phyloP scores from a whole-genome alignment of 805 yeast species.

The Saccharomyces jurei region DNA sequence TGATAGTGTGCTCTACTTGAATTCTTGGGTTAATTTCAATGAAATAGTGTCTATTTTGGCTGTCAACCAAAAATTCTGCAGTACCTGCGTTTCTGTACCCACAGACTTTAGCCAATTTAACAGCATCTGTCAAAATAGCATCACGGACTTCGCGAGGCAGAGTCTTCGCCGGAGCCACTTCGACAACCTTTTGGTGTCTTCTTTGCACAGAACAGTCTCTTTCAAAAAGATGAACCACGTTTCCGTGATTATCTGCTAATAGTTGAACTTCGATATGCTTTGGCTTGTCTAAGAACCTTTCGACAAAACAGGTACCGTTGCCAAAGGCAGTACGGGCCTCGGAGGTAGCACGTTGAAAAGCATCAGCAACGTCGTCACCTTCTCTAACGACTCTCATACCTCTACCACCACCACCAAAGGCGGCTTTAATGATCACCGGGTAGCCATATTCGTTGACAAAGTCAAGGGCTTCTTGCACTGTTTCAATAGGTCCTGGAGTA shows the following conservation, averaged over 20 bases:
- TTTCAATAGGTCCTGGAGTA: constrained; percentile 91
- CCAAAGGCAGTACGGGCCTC: constrained; percentile 97
- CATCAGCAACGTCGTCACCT: constrained; percentile 88
- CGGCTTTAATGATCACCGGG: constrained; percentile 97
- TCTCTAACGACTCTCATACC: constrained; percentile 99
- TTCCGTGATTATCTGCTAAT: constrained; percentile 88
- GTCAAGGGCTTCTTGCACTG: constrained; percentile 64
- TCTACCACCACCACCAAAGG: constrained; percentile 99
- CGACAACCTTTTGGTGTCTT: constrained; percentile 98
- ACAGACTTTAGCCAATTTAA: constrained; percentile 78
- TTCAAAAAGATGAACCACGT: constrained; percentile 90
- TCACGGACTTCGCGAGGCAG: constrained; percentile 77
- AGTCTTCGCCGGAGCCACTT: constrained; percentile 94
- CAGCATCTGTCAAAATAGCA: constrained; percentile 91
- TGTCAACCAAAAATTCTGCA: constrained; percentile 92
- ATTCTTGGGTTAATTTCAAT: constrained; percentile 97
- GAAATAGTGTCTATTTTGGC: constrained; percentile 89
- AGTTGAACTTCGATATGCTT: constrained; percentile 97
- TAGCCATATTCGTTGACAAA: constrained; percentile 81
- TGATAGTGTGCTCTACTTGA: constrained; percentile 97
- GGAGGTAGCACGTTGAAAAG: constrained; percentile 85
- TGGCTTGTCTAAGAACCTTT: constrained; percentile 89
- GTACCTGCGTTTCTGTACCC: constrained; percentile 97
- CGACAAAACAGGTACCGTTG: constrained; percentile 96
- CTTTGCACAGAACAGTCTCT: constrained; percentile 99